These are phyloP conservation scores for Fusarium haematococcum DNA, from an alignment of 2,329 filamentous ascomycete species.

Conservation along the genomic window DNA sequence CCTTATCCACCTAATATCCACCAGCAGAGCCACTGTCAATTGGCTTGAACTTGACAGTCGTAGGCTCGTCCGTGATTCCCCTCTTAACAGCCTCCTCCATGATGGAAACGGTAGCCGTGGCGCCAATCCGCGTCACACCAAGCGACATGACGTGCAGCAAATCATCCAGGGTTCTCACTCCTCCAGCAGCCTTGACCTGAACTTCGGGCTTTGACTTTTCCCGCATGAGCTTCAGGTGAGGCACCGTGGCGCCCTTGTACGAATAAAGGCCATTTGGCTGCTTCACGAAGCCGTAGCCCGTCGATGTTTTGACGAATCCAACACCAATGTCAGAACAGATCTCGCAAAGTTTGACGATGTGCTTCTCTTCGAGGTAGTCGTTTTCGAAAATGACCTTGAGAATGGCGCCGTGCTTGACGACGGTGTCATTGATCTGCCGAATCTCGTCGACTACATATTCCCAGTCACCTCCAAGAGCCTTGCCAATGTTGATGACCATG, in stretches of 20 bases:
- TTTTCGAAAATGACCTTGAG: slow-evolving; percentile 75
- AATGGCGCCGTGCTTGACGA: slow-evolving; percentile 55
- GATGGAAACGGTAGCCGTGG: slow-evolving; percentile 66
- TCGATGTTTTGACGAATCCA: slow-evolving; percentile 71
- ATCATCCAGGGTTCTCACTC: slow-evolving; percentile 68
- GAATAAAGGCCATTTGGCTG: slow-evolving; percentile 61
- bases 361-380: slow-evolving; percentile 62
- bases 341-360: slow-evolving; percentile 64
- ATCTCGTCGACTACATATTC: slow-evolving; percentile 67
- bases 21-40: slow-evolving; percentile 1
- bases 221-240: slow-evolving; percentile 66
- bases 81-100: slow-evolving; percentile 64
- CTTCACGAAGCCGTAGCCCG: slow-evolving; percentile 71
- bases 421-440: slow-evolving; percentile 59
- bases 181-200: slow-evolving; percentile 69
- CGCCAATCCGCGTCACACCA: slow-evolving; percentile 67
- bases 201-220: slow-evolving; percentile 56
- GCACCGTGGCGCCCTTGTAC: slow-evolving; percentile 65
- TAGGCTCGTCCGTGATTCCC: slow-evolving; percentile 55
- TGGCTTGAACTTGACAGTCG: slow-evolving; percentile 19
- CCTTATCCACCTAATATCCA: slow-evolving; percentile 12
- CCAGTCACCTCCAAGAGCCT: slow-evolving; percentile 68
- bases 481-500: slow-evolving; percentile 72
- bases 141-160: slow-evolving; percentile 65
- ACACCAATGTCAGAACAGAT: slow-evolving; percentile 65